Percentiles rank a stretch among this genome's conserved stretches.
Conservation (phyloP, 1,284 basidiomycete genomes). For the Agaricales sp. region DNA sequence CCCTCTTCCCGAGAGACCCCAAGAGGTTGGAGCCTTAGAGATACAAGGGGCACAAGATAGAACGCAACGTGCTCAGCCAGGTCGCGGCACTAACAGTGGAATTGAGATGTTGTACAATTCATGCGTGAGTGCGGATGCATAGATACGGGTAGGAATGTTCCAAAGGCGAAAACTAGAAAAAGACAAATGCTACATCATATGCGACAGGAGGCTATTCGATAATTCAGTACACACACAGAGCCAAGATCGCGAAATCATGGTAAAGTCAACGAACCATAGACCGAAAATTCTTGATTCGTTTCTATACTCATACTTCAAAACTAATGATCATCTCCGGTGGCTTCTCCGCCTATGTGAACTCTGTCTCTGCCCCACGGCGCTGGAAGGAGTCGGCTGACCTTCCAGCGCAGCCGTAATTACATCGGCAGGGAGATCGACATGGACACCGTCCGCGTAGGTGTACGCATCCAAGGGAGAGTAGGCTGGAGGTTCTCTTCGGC, state of each 20-base stretch:
- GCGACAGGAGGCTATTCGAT: not conserved
- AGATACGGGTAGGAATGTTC: constrained; percentile 3
- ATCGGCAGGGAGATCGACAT: constrained; percentile 74
- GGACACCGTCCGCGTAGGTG: constrained; percentile 71
- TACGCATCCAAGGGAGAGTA: constrained; percentile 77
- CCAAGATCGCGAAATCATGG: not conserved
- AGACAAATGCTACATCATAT: not conserved
- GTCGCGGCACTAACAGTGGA: too few relatives aligned
- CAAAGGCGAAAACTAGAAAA: not conserved
- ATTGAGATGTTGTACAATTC: not conserved
- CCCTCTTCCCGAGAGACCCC: constrained; percentile 93
- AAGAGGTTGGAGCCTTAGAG: constrained; percentile 66
- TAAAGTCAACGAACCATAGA: not conserved
- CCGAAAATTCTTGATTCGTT: not conserved
- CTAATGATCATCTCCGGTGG: constrained; percentile 36
- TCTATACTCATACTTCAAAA: not conserved
- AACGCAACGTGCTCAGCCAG: too few relatives aligned
- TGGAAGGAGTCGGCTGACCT: constrained; percentile 47
- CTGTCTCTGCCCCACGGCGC: constrained; percentile 38
- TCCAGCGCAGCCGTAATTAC: constrained; percentile 74
- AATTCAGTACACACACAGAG: not conserved
- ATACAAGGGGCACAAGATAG: too few relatives aligned
- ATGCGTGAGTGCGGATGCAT: not conserved
- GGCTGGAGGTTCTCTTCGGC: constrained; percentile 60
- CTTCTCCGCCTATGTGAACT: constrained; percentile 47